Conservation (phyloP, 78 protist species). For the Dictyostelium brefeldianum region DNA sequence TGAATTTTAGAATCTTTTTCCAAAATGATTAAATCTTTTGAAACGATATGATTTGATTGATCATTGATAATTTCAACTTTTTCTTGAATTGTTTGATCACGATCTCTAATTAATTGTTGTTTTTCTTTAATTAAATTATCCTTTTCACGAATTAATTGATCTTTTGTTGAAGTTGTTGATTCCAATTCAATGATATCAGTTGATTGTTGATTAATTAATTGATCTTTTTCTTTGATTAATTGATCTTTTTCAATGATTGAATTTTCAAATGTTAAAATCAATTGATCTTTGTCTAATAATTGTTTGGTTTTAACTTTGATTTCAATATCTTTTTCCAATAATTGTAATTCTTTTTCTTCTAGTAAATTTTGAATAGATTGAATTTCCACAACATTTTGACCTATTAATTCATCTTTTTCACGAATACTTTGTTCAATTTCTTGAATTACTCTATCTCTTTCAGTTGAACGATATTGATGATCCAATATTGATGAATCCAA, state of each 20-base stretch:
- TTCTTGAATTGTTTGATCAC: not conserved
- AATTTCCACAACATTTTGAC: not conserved
- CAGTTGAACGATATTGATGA: not conserved
- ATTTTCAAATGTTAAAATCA: not conserved
- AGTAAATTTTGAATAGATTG: not conserved
- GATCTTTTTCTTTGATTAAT: not conserved
- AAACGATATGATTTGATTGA: not conserved
- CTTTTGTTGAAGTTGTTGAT: not conserved
- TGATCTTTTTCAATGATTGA: not conserved
- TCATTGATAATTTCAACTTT: not conserved
- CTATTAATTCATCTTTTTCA: conserved; percentile 4
- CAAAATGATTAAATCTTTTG: not conserved
- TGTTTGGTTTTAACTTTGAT: not conserved
- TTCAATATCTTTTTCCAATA: not conserved
- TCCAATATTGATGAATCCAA: not conserved
- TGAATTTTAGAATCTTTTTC: not conserved
- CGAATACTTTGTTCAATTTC: not conserved
- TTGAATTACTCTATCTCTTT: conserved; percentile 9
- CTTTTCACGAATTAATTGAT: not conserved
- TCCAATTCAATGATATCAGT: not conserved
- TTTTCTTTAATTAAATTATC: not conserved
- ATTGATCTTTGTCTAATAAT: not conserved
- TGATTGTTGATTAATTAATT: not conserved
- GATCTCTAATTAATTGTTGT: not conserved
- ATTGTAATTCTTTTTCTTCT: not conserved